Evolutionary conservation across 2,329 filamentous ascomycete genomes (phyloP).

Genomic region (Fusarium lateritium): DNA sequence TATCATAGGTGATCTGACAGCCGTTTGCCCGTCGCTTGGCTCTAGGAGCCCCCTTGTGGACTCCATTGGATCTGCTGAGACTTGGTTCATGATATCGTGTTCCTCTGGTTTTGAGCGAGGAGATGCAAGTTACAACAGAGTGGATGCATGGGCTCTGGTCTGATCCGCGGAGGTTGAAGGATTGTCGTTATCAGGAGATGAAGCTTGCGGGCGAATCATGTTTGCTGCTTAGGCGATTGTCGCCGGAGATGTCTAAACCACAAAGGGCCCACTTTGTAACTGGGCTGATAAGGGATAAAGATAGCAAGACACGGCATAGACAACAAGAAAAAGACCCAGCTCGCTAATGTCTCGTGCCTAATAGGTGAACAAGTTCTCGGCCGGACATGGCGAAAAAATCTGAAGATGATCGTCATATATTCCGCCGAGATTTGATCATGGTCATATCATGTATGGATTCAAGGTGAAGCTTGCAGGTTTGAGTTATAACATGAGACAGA

Average conservation of each 20-base stretch:
- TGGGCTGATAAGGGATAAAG: conserved; percentile 40
- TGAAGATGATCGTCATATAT: conserved; percentile 14
- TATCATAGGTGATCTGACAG: conserved; percentile 26
- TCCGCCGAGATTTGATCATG: conserved; percentile 4
- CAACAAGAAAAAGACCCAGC: conserved; percentile 2
- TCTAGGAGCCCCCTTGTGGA: conserved; percentile 10
- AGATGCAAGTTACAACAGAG: conserved; percentile 49
- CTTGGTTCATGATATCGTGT: conserved; percentile 35
- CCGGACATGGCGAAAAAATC: conserved; percentile 20
- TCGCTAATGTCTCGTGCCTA: conserved; percentile 22
- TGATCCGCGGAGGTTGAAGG: conserved; percentile 48
- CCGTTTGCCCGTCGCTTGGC: conserved; percentile 23
- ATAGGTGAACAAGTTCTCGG: conserved; percentile 2
- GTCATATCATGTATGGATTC: conserved; percentile 12
- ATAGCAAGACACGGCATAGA: conserved; percentile 21
- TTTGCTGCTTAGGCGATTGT: conserved; percentile 38
- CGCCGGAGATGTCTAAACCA: conserved; percentile 49
- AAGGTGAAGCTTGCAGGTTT: background rate
- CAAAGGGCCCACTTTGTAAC: conserved; percentile 32
- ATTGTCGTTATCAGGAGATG: conserved; percentile 40
- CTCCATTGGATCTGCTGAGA: conserved; percentile 29
- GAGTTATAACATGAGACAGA: background rate
- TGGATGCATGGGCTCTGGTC: conserved; percentile 34
- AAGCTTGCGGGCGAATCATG: conserved; percentile 46
- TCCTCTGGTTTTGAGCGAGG: conserved; percentile 46